Evolutionary conservation across 1,284 basidiomycete species (phyloP).

Genomic region (Athelia sp.): DNA sequence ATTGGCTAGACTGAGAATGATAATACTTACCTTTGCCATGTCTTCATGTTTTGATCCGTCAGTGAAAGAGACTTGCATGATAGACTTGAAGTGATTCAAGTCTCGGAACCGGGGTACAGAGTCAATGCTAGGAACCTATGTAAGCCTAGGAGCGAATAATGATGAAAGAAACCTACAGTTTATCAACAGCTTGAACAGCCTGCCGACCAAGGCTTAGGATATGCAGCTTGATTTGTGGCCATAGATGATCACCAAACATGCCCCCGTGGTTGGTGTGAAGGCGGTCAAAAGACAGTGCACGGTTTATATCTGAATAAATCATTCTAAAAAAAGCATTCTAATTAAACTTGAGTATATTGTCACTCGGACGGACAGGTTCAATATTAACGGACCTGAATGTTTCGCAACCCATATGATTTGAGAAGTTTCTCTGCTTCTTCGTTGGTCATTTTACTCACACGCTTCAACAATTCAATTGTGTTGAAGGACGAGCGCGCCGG

Average conservation of each 20-base stretch:
- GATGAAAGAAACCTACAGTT: too few species aligned
- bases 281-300: conserved; percentile 28
- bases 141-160: too few species aligned
- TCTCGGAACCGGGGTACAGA: conserved; percentile 28
- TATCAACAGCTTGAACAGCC: too few species aligned
- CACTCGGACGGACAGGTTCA: neutral
- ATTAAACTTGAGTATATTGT: neutral
- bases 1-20: conserved; percentile 1
- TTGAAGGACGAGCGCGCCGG: conserved; percentile 11
- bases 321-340: conserved; percentile 33
- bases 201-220: conserved; percentile 9
- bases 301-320: conserved; percentile 20
- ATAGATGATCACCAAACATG: conserved; percentile 26
- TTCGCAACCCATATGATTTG: conserved; percentile 21
- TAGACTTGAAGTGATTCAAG: conserved; percentile 29
- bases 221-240: conserved; percentile 15
- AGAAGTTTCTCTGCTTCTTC: conserved; percentile 18
- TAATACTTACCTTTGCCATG: conserved; percentile 27
- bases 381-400: conserved; percentile 23
- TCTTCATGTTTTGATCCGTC: conserved; percentile 34
- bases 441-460: conserved; percentile 6
- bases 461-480: conserved; percentile 10
- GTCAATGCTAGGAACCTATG: conserved; percentile 14
- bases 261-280: conserved; percentile 31
- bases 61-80: conserved; percentile 24